A percentile compares a stretch with the other conserved stretches of the same genome.
Evolutionary conservation across 495 filamentous ascomycete genomes (phyloP).

Genomic region (Neurospora intermedia): DNA sequence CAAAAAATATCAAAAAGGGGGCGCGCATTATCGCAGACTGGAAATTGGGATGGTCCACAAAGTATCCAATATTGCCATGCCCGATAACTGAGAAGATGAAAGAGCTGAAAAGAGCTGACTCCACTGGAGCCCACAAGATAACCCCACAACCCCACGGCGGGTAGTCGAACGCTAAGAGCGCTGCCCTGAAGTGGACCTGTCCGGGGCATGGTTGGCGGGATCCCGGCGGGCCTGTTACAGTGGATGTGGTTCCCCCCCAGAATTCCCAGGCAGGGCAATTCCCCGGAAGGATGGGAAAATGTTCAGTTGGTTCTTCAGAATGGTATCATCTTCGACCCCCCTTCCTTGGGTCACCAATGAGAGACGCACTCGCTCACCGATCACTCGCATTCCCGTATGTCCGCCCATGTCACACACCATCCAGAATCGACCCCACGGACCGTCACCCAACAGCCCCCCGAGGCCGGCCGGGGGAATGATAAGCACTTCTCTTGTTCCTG

Average conservation of each 20-base stretch:
- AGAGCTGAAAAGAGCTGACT: background rate
- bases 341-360: background rate
- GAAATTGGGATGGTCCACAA: background rate
- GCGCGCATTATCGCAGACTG: background rate
- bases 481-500: background rate
- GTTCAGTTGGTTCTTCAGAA: background rate
- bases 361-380: too few relatives aligned
- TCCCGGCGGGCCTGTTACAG: background rate
- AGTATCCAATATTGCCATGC: background rate
- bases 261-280: background rate
- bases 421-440: background rate
- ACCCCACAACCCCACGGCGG: background rate
- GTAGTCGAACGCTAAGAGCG: background rate
- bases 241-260: background rate
- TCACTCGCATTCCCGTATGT: too few relatives aligned
- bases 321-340: background rate
- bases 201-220: background rate
- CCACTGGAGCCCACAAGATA: background rate
- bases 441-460: background rate
- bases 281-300: background rate
- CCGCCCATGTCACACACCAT: background rate
- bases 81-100: background rate
- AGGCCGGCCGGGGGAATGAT: background rate
- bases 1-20: background rate
- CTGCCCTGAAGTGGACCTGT: background rate